Base-by-base conservation (phyloP, 352 stramenopile species). In the Phytopythium oedochilum region DNA sequence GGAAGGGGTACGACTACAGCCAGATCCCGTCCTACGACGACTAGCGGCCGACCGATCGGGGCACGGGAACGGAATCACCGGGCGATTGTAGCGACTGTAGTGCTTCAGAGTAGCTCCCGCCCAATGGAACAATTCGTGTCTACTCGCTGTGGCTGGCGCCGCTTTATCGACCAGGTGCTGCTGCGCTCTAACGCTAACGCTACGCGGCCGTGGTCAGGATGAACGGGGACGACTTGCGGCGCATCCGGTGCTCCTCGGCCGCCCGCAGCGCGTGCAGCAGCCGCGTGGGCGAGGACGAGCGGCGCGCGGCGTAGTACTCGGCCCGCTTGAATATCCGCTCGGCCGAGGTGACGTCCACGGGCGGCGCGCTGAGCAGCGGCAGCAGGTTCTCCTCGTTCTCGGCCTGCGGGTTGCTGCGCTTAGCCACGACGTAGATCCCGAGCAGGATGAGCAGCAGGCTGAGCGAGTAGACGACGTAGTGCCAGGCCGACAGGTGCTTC, bases 1-100 rank as follows among this genome's bases (percentile, higher is more conserved):
- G 84, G 84, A 85, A 86, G 53, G 84, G 84, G 53, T 94, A 91
- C 68, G 56, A 87, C 61, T 94, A 92, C 70, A 83, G 74, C 62
- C 79, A 94, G 53, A 76, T 94, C 45, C 82, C 84, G 36, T 92
- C 82, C 39, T 94, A 92, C 58, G 84, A 94, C 57, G 84, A 92
- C 59, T 94, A 43, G 36, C 36, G 36, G 5, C 29, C 5, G n/a
- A n/a, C n/a, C n/a, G n/a, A n/a, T n/a, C n/a, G n/a, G n/a, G n/a
- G n/a, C n/a, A n/a, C n/a, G n/a, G n/a, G n/a, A n/a, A n/a, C n/a
- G n/a, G n/a, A n/a, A n/a, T n/a, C n/a, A n/a, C n/a, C n/a, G n/a
- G n/a, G n/a, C n/a, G n/a, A n/a, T n/a, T n/a, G n/a, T n/a, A n/a
- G n/a, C n/a, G n/a, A n/a, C n/a, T n/a, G n/a, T n/a, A n/a, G n/a